Percentiles rank a stretch among this genome's conserved stretches.
These are phyloP conservation scores for Erysimum cheiri DNA, from an alignment of 441 rosid species.

Conservation along the genomic window DNA sequence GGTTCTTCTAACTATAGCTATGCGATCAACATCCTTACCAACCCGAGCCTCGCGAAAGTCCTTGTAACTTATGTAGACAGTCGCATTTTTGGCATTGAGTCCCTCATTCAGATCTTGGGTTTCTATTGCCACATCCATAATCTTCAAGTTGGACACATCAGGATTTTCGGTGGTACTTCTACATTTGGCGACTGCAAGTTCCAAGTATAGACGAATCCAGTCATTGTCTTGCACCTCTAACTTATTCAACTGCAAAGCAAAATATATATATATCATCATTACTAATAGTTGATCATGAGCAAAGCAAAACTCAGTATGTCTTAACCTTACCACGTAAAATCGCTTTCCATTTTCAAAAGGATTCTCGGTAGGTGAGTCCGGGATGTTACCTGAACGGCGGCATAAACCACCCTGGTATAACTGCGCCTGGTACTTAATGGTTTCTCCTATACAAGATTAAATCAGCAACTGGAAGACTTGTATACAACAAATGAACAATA, in stretches of 20 bases:
- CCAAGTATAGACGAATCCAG: slow-evolving; percentile 6
- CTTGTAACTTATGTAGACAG: slow-evolving; percentile 19
- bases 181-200: not conserved
- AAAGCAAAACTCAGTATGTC: not conserved
- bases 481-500: not conserved
- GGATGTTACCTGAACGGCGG: not conserved
- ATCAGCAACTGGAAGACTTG: not conserved
- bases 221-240: slow-evolving; percentile 4
- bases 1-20: not conserved
- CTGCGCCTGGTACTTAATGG: not conserved
- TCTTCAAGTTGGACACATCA: not conserved
- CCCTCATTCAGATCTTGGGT: slow-evolving; percentile 4
- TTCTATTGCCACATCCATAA: not conserved
- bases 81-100: slow-evolving; percentile 10
- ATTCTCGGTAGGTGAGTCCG: slow-evolving; percentile 1
- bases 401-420: not conserved
- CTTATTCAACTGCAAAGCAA: not conserved
- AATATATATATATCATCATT: not conserved
- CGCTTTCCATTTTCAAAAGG: not conserved
- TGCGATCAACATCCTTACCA: slow-evolving; percentile 2
- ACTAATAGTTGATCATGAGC: not conserved
- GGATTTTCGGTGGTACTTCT: not conserved
- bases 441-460: not conserved
- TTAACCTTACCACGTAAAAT: not conserved
- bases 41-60: not conserved